Conservation (phyloP, 1,139 yeast species). For the Suhomyces taliae region DNA sequence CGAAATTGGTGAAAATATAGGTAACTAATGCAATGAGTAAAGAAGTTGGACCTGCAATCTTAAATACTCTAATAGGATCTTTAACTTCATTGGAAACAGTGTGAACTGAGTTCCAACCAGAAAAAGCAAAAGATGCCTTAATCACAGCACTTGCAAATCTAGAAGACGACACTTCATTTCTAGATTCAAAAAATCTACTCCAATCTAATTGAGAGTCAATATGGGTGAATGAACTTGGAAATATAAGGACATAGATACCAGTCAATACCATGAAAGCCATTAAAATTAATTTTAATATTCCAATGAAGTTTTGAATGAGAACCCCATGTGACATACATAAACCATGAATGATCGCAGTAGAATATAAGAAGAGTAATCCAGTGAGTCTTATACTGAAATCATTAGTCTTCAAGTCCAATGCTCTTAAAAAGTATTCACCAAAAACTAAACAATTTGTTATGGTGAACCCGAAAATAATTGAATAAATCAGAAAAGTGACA, state of each 20-base stretch:
- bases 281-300: conserved; percentile 51
- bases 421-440: conserved; percentile 62
- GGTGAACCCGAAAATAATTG: conserved; percentile 63
- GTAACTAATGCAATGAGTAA: conserved; percentile 48
- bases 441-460: conserved; percentile 67
- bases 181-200: conserved; percentile 29
- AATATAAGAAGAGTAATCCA: conserved; percentile 46
- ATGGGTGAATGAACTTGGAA: conserved; percentile 44
- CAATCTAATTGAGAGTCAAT: conserved; percentile 41
- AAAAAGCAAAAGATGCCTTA: conserved; percentile 58
- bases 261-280: conserved; percentile 49
- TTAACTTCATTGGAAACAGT: conserved; percentile 61
- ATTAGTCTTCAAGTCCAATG: conserved; percentile 42
- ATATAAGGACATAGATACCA: conserved; percentile 48
- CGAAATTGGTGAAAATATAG: conserved; percentile 54
- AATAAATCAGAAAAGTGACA: conserved; percentile 56
- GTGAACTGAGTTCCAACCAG: conserved; percentile 68
- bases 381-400: conserved; percentile 42
- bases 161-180: conserved; percentile 37
- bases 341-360: conserved; percentile 52
- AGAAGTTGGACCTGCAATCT: conserved; percentile 61
- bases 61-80: conserved; percentile 57
- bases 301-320: conserved; percentile 55
- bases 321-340: conserved; percentile 55
- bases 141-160: conserved; percentile 57